Evolutionary conservation across 1,139 yeast species (phyloP).

Genomic region (Candida sojae): DNA sequence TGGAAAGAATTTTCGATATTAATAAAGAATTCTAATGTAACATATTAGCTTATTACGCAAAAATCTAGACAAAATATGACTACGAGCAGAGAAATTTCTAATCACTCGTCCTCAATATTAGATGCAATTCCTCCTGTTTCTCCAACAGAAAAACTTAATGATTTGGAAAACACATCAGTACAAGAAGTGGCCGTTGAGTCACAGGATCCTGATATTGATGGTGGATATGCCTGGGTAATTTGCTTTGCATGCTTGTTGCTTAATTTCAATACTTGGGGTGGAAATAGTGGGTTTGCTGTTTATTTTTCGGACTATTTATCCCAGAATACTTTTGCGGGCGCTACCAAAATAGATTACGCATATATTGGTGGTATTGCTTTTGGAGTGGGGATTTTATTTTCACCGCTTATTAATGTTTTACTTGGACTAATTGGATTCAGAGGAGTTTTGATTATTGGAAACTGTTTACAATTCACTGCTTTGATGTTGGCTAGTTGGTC

Average conservation of each 20-base stretch:
- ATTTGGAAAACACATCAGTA: not conserved
- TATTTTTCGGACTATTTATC: constrained; percentile 49
- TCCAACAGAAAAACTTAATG: not conserved
- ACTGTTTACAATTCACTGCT: constrained; percentile 51
- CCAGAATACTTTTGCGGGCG: constrained; percentile 38
- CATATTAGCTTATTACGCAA: too few species aligned
- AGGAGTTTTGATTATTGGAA: constrained; percentile 41
- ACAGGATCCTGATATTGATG: constrained; percentile 25
- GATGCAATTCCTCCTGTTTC: not conserved
- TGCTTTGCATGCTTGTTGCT: constrained; percentile 43
- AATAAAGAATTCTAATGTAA: too few species aligned
- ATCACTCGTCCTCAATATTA: too few species aligned
- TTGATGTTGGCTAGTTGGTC: constrained; percentile 57
- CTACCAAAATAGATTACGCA: constrained; percentile 42
- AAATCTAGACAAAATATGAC: too few species aligned
- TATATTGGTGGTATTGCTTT: constrained; percentile 42
- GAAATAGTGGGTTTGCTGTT: constrained; percentile 55
- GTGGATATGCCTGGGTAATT: constrained; percentile 53
- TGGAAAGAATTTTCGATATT: too few species aligned
- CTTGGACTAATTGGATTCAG: constrained; percentile 44
- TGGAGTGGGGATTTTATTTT: constrained; percentile 35
- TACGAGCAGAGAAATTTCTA: too few species aligned
- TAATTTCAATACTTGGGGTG: constrained; percentile 54
- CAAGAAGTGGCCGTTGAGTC: not conserved
- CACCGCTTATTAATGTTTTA: constrained; percentile 42